Conservation (phyloP, 169 alveolate species). For the Eimeria brunetti region DNA sequence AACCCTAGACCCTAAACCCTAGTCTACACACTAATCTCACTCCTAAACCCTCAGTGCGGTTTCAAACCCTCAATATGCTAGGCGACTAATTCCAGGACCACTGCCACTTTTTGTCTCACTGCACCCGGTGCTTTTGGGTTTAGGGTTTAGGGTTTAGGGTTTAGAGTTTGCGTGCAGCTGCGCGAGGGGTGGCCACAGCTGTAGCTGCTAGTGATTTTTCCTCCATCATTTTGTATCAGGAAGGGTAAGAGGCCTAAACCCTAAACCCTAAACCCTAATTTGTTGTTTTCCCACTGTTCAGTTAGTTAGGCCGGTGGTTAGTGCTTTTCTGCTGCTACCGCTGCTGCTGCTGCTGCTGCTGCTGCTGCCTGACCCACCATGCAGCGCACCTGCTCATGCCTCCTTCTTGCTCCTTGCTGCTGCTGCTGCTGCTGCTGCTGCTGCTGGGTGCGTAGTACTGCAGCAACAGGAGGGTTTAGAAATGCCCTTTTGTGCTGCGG, state of each 20-base stretch:
- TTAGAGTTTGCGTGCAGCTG: constrained; percentile 26
- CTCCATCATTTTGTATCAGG: constrained; percentile 45
- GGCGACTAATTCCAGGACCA: neutral
- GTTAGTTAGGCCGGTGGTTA: neutral
- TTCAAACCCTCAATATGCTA: neutral
- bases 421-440: constrained; percentile 21
- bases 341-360: no score
- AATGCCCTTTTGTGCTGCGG: constrained; percentile 69
- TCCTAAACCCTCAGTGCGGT: neutral
- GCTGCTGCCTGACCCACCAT: neutral
- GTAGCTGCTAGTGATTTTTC: constrained; percentile 67
- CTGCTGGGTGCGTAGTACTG: neutral
- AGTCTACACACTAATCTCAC: no score
- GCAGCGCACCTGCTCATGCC: neutral
- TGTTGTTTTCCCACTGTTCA: neutral
- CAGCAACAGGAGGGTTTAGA: neutral
- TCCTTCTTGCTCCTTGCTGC: neutral
- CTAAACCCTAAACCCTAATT: neutral
- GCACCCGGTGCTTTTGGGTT: neutral
- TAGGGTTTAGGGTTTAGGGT: neutral
- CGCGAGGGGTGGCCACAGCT: constrained; percentile 41
- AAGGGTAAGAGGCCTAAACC: neutral
- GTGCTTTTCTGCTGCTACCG: neutral
- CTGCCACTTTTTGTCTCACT: neutral
- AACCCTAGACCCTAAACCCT: neutral